phyloP scores from a whole-genome alignment of 306 rosid species.

The Casuarina cunninghamiana region DNA sequence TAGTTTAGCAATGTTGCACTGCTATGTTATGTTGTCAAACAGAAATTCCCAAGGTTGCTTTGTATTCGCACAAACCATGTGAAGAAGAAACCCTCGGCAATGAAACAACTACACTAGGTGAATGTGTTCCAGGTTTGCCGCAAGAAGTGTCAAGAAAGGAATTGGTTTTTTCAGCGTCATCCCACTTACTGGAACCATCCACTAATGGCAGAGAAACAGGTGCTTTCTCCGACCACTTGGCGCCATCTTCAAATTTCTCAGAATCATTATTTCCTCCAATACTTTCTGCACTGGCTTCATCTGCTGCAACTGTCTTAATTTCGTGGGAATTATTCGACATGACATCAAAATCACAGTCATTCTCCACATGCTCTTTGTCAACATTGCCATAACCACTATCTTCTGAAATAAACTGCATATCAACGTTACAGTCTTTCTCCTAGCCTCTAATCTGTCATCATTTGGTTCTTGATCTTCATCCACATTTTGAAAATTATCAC shows the following conservation, averaged over 20 bases:
- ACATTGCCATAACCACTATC: constrained; percentile 2
- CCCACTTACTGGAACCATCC: neutral
- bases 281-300: neutral
- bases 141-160: neutral
- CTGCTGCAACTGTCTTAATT: neutral
- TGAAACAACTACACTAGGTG: constrained; percentile 2
- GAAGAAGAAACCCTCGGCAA: constrained; percentile 8
- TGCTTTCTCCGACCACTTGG: neutral
- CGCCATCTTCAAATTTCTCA: neutral
- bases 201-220: neutral
- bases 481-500: neutral
- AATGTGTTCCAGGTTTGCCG: constrained; percentile 9
- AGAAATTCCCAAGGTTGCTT: neutral
- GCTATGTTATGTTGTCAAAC: neutral
- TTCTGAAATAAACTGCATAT: neutral
- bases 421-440: neutral
- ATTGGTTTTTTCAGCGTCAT: neutral
- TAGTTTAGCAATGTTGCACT: neutral
- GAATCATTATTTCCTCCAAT: neutral
- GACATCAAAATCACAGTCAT: neutral
- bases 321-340: neutral
- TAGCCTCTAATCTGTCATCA: neutral
- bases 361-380: neutral
- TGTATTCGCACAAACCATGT: constrained; percentile 6
- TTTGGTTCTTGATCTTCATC: neutral